Percentiles rank a stretch among this genome's conserved stretches.
Conservation (phyloP, 129 eudicot genomes). For the Helianthus tuberosus region DNA sequence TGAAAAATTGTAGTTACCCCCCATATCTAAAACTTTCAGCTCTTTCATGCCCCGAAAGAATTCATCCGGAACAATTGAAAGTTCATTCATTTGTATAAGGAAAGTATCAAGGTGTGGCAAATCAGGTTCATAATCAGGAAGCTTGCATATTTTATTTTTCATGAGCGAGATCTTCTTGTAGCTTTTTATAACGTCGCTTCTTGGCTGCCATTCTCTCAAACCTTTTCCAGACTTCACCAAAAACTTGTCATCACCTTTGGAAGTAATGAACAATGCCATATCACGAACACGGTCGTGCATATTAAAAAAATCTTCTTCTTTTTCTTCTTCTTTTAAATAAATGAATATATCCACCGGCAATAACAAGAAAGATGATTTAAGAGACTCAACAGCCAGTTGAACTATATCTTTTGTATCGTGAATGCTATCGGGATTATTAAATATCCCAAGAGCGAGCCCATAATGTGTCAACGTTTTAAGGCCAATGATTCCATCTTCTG, state of each 20-base stretch:
- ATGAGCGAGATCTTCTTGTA: constrained; percentile 28
- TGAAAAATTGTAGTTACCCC: not conserved
- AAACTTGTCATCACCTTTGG: not conserved
- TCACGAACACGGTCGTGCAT: constrained; percentile 30
- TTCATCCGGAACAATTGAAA: not conserved
- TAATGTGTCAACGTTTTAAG: not conserved
- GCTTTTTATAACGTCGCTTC: not conserved
- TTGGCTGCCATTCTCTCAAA: constrained; percentile 20
- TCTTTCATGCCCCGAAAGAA: constrained; percentile 14
- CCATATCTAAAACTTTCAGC: constrained; percentile 23
- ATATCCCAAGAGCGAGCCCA: constrained; percentile 3
- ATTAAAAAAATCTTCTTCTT: too few species aligned
- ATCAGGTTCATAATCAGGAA: not conserved
- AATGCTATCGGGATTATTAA: not conserved
- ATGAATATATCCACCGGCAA: not conserved
- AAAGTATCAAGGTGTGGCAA: constrained; percentile 7
- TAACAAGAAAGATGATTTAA: constrained; percentile 12
- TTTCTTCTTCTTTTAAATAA: too few species aligned
- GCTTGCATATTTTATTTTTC: not conserved
- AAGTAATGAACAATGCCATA: constrained; percentile 5
- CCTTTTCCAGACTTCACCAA: not conserved
- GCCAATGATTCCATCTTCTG: not conserved
- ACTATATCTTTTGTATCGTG: constrained; percentile 13
- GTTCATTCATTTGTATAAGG: not conserved
- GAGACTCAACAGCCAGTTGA: not conserved